Evolutionary conservation across 192 early-diverging fungal genomes (phyloP), one percentile per base, ranked within the genome.

Genomic region (Coemansia sp.): DNA sequence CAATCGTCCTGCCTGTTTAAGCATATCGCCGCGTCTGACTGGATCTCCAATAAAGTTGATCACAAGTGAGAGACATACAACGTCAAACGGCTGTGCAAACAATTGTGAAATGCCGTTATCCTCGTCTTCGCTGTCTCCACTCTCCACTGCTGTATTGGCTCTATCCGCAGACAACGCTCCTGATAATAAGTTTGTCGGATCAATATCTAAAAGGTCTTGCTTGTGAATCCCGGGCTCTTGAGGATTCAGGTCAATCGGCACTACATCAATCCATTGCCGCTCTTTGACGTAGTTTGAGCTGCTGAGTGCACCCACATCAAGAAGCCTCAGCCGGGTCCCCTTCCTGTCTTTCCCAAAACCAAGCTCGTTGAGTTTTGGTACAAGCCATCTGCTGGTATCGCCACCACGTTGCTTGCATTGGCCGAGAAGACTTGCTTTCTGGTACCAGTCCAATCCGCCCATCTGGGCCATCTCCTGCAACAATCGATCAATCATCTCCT

Each of bases 31-130:
- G 71, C 95, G 80, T 47, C 84, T 79, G 9, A 61, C 73, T 4
- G 89, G 85, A 80, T 94, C 92, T 5, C 89, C 89, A 1, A 94
- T 91, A 87, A 97, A 97, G 73, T 97, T 97, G 52, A 97, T 88
- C 0, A 97, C 95, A 0, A 97, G 70, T 13, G 87, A 90, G 16
- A 97, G 81, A 63, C 91, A 92, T 0, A 97, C 76, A 26, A 93
- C 86, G 60, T 97, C 84, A 74, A 92, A 97, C 5, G 69, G 71
- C 32, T 38, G 1, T 5, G 12, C 10, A 37, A 74, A 80, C 63
- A 75, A 41, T n/a, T 68, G 65, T 6, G 68, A 64, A 42, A 61
- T 70, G 39, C 53, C 50, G 9, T 54, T 67, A 19, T 74, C 65
- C 0, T 89, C 79, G 0, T 74, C 65, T 32, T 67, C 56, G 13